Evolutionary conservation across 2,329 filamentous ascomycete species (phyloP), one percentile per base, ranked within the genome.

Genomic region (Lachnellula cervina): DNA sequence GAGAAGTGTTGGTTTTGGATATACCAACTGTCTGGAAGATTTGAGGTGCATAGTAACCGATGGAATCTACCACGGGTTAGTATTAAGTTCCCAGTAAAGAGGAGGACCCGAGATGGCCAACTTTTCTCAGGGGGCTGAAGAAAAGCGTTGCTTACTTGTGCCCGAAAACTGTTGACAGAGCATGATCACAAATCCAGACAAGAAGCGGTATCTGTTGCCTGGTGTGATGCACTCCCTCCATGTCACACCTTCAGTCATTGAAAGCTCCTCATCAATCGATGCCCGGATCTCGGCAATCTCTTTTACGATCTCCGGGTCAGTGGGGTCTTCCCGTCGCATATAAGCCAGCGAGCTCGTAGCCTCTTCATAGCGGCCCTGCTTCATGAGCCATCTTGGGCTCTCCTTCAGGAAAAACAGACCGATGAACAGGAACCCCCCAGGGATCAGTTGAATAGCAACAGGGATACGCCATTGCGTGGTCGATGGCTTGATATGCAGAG

Each of bases 21-120:
- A 89, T 75, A 19, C 86, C 86, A 3, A 89, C 74, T 60, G 82
- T 79, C 53, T 76, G 73, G 73, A 89, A 89, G 62, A 89, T 88
- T 59, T 82, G 78, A 3, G 63, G 62, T 4, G 63, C 61, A 23
- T 65, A 66, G 44, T 66, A 66, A 1, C 59, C 59, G n/a, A 66
- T 66, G 7, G 48, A 54, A 14, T 63, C 28, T 32, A 13, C 9
- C 3, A 32, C 28, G 28, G 0, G 28, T 32, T 32, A 32, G 28
- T 32, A 32, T 32, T 11, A 11, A 3, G 9, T 32, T 32, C 2
- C 9, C 9, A 11, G 9, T 32, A 4, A 32, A 11, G 8, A 11
- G 2, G 9, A 32, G 4, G 28, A 13, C 28, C 28, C 9, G 28
- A 13, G 28, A 11, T 32, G 7, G 11, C 11, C 28, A 32, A 32